A percentile compares a stretch with the other conserved stretches of the same genome.
Evolutionary conservation across 2,329 filamentous ascomycete genomes (phyloP).

Genomic region (Trichoderma harzianum): DNA sequence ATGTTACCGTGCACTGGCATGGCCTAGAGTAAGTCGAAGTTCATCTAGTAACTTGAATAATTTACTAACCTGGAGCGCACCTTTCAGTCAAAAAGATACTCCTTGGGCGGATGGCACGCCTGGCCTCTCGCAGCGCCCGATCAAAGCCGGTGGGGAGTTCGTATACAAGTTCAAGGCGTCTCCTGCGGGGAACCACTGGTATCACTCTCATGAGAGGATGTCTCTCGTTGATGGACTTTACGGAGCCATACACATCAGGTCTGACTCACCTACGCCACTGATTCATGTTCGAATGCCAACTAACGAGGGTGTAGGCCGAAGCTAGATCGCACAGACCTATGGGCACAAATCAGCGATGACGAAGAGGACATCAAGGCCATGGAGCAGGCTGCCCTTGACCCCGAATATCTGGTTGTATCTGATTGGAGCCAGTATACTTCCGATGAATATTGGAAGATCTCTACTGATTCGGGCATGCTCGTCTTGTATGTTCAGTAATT

Average conservation of each 20-base stretch:
- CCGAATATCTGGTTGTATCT: conserved; percentile 49
- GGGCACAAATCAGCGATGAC: conserved; percentile 35
- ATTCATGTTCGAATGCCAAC: conserved; percentile 36
- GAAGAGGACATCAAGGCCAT: conserved; percentile 42
- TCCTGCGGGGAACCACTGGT: conserved; percentile 58
- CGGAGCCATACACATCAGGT: conserved; percentile 52
- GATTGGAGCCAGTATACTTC: conserved; percentile 58
- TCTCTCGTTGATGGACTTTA: conserved; percentile 60
- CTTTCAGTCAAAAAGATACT: conserved; percentile 33
- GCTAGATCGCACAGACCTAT: neutral
- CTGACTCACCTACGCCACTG: conserved; percentile 22
- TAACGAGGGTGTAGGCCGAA: neutral
- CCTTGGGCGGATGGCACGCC: conserved; percentile 61
- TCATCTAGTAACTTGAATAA: neutral
- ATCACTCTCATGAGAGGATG: conserved; percentile 54
- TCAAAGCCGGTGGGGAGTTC: conserved; percentile 47
- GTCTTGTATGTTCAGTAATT: conserved; percentile 18
- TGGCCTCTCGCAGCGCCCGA: conserved; percentile 52
- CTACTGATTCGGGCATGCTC: conserved; percentile 44
- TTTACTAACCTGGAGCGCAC: neutral
- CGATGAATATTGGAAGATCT: conserved; percentile 42
- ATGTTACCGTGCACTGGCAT: conserved; percentile 5
- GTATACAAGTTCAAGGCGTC: conserved; percentile 54
- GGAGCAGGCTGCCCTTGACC: conserved; percentile 44
- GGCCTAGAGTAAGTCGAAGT: neutral